phyloP scores from a whole-genome alignment of 2,329 filamentous ascomycete species.

The Aspergillus carbonarius region DNA sequence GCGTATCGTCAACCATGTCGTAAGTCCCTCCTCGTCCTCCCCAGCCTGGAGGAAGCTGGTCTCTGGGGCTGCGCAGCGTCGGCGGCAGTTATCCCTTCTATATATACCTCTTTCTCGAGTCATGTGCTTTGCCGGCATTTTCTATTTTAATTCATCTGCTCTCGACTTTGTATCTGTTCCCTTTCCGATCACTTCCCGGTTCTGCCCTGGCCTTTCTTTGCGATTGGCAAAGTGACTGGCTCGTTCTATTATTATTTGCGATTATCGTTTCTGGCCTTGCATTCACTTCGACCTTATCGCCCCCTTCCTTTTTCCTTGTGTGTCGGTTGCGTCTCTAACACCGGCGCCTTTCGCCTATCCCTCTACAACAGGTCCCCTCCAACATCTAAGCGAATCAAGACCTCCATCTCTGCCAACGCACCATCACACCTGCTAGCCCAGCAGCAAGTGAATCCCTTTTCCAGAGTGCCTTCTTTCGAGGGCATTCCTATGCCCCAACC shows the following conservation, averaged over 20 bases:
- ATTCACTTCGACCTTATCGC: slow-evolving; percentile 1
- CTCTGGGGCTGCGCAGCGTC: slow-evolving; percentile 1
- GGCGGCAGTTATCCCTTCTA: neutral
- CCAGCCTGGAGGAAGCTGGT: slow-evolving; percentile 4
- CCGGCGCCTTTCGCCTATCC: slow-evolving; percentile 7
- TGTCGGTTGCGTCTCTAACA: slow-evolving; percentile 8
- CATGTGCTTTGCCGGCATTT: slow-evolving; percentile 1
- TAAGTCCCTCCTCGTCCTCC: slow-evolving; percentile 33
- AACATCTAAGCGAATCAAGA: slow-evolving; percentile 44
- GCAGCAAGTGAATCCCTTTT: slow-evolving; percentile 39
- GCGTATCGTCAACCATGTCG: slow-evolving; percentile 40
- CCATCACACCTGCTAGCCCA: slow-evolving; percentile 39
- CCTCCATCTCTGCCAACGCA: slow-evolving; percentile 35
- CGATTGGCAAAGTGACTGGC: slow-evolving; percentile 4
- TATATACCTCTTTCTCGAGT: neutral
- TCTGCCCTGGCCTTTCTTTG: neutral
- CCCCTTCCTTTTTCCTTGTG: slow-evolving; percentile 9
- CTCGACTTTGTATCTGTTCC: neutral
- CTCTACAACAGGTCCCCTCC: slow-evolving; percentile 37
- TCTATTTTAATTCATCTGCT: neutral
- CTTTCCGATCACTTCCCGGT: neutral
- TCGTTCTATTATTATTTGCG: neutral
- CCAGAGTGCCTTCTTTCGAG: slow-evolving; percentile 37
- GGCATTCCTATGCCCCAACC: slow-evolving; percentile 42
- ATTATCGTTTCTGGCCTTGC: neutral